Conservation (phyloP, 768 basidiomycete genomes). For the Mycena polygramma region DNA sequence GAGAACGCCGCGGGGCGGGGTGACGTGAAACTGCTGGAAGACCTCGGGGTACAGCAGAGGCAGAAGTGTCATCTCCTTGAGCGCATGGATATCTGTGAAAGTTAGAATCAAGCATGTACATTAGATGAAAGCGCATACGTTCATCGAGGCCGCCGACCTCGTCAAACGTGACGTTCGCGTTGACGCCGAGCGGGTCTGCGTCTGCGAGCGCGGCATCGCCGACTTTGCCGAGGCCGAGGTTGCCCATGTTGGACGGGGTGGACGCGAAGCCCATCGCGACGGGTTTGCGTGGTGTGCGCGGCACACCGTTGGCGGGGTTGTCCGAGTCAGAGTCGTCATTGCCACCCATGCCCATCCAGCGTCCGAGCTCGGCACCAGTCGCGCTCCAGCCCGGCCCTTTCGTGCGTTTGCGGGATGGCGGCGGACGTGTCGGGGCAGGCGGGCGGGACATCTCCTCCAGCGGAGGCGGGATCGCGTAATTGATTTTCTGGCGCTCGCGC, state of each 20-base stretch:
- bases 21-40: constrained; percentile 93
- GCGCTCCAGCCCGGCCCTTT: constrained; percentile 84
- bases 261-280: constrained; percentile 69
- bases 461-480: constrained; percentile 87
- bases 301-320: constrained; percentile 33
- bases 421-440: constrained; percentile 43
- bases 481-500: constrained; percentile 75
- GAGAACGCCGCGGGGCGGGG: constrained; percentile 95
- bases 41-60: constrained; percentile 97
- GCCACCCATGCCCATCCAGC: constrained; percentile 80
- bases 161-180: constrained; percentile 94
- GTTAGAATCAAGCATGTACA: too few species aligned
- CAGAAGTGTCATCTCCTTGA: constrained; percentile 99
- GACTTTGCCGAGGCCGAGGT: constrained; percentile 86
- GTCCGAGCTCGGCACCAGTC: constrained; percentile 79
- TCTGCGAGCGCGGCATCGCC: constrained; percentile 91
- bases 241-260: constrained; percentile 88
- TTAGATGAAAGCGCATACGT: constrained; percentile 43
- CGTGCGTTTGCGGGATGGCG: constrained; percentile 43
- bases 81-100: constrained; percentile 81
- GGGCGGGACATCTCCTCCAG: constrained; percentile 76
- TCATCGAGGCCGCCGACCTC: constrained; percentile 97
- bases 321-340: constrained; percentile 89
- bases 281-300: constrained; percentile 74
- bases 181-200: constrained; percentile 95